These are phyloP conservation scores for Lactarius vividus DNA, from an alignment of 768 basidiomycete species.

Conservation along the genomic window DNA sequence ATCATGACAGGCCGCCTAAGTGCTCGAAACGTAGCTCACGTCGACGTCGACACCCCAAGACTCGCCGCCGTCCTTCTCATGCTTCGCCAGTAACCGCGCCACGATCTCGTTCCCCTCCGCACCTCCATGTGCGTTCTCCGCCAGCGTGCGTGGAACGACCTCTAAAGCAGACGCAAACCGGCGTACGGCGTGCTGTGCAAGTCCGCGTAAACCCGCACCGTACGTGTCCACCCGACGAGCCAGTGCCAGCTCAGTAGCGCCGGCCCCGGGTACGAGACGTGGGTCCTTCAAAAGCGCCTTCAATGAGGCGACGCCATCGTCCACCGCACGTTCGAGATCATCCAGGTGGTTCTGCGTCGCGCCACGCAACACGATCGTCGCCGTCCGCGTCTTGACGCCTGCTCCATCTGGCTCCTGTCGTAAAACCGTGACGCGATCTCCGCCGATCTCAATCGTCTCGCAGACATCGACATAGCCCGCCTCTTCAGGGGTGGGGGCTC, in stretches of 20 bases:
- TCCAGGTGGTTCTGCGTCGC: conserved; percentile 94
- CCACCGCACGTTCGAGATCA: conserved; percentile 93
- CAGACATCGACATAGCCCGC: conserved; percentile 92
- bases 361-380: conserved; percentile 93
- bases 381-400: conserved; percentile 78
- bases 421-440: conserved; percentile 96
- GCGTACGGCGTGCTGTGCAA: conserved; percentile 91
- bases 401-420: conserved; percentile 57
- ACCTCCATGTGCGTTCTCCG: conserved; percentile 93
- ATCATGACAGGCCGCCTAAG: not conserved
- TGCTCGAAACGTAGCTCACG: conserved; percentile 42
- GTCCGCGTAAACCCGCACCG: conserved; percentile 83
- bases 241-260: conserved; percentile 93
- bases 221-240: conserved; percentile 79
- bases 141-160: conserved; percentile 86
- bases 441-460: conserved; percentile 94
- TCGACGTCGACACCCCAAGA: conserved; percentile 88
- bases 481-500: conserved; percentile 95
- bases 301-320: conserved; percentile 96
- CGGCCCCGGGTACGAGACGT: conserved; percentile 89
- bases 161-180: conserved; percentile 88
- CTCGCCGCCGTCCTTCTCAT: conserved; percentile 71
- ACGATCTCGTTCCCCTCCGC: conserved; percentile 91
- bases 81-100: conserved; percentile 85
- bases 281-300: conserved; percentile 89